Conservation (phyloP, 2,329 filamentous ascomycete genomes). For the Ascochyta lentis region DNA sequence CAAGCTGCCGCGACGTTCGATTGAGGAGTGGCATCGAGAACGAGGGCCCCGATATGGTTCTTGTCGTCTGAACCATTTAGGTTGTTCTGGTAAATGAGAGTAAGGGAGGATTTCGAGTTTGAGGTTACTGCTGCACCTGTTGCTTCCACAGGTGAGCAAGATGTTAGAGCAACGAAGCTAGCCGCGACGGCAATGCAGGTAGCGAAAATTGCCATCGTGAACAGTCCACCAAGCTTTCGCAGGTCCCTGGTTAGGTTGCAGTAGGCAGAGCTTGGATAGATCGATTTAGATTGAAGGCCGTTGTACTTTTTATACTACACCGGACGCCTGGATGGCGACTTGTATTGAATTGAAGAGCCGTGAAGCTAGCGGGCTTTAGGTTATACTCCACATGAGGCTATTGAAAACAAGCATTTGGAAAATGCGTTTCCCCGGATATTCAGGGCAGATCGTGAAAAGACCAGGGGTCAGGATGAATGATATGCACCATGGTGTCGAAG, state of each 20-base stretch:
- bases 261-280: too few species aligned
- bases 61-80: constrained; percentile 60
- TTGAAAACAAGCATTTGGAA: constrained; percentile 37
- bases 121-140: constrained; percentile 23
- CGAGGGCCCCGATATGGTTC: constrained; percentile 60
- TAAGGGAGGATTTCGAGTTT: constrained; percentile 54
- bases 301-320: constrained; percentile 26
- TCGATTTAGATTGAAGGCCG: not conserved
- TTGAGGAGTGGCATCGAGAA: constrained; percentile 54
- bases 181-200: constrained; percentile 30
- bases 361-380: constrained; percentile 25
- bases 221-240: not conserved
- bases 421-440: constrained; percentile 29
- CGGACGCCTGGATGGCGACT: constrained; percentile 36
- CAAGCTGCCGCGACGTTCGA: constrained; percentile 54
- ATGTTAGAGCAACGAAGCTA: constrained; percentile 25
- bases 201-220: constrained; percentile 30
- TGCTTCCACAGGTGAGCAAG: constrained; percentile 28
- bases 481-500: constrained; percentile 5
- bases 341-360: constrained; percentile 19
- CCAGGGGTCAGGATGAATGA: constrained; percentile 33
- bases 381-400: constrained; percentile 27
- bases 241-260: too few species aligned
- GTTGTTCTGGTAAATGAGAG: constrained; percentile 62
- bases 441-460: constrained; percentile 35